Percentiles rank a stretch among this genome's conserved stretches.
These are phyloP conservation scores for Erysimum cheiri DNA, from an alignment of 441 rosid species.

Conservation along the genomic window DNA sequence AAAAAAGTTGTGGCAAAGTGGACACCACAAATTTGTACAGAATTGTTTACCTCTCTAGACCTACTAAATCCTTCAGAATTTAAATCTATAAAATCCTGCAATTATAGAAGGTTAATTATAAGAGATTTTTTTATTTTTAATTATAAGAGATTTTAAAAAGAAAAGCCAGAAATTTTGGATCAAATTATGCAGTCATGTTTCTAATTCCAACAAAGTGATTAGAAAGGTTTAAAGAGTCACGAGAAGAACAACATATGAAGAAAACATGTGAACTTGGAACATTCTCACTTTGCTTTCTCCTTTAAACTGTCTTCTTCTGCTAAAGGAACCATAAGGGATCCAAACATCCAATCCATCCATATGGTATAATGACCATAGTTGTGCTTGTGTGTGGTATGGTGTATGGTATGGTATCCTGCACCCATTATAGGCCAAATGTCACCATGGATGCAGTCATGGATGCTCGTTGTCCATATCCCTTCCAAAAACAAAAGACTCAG, in stretches of 20 bases:
- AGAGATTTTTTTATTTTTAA: too few species aligned
- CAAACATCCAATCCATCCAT: conserved; percentile 90
- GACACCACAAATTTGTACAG: background rate
- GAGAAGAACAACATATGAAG: conserved; percentile 16
- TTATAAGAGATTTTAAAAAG: too few species aligned
- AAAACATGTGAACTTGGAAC: conserved; percentile 11
- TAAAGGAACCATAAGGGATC: conserved; percentile 70
- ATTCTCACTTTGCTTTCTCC: conserved; percentile 50
- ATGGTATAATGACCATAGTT: conserved; percentile 87
- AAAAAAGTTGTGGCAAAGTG: background rate
- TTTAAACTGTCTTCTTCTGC: conserved; percentile 37
- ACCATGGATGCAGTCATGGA: conserved; percentile 80
- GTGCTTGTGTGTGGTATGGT: conserved; percentile 84
- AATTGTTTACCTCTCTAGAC: background rate
- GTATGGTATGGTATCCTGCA: conserved; percentile 91
- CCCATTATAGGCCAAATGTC: conserved; percentile 87
- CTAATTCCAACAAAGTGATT: conserved; percentile 11
- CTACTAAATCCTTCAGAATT: background rate
- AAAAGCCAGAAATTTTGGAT: conserved; percentile 6
- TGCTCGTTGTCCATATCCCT: conserved; percentile 75
- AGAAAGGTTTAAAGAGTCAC: background rate
- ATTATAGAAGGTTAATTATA: background rate
- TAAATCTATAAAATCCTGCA: background rate
- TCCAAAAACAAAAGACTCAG: conserved; percentile 70
- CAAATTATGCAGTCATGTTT: background rate